Evolutionary conservation across 2,329 filamentous ascomycete species (phyloP), one percentile per base, ranked within the genome.

Genomic region (Xylariales sp.): DNA sequence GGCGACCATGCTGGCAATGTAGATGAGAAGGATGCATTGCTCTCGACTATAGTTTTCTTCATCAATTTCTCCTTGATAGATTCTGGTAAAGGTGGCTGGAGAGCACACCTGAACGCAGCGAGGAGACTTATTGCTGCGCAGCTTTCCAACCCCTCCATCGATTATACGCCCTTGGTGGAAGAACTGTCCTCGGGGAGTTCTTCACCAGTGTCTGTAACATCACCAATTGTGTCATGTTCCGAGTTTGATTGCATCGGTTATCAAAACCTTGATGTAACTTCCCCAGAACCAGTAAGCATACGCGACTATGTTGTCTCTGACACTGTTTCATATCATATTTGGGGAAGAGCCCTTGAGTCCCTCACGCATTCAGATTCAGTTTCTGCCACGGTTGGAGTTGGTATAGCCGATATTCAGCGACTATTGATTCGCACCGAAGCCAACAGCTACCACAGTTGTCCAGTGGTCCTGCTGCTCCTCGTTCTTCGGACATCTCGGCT

Each of bases 1-100:
- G 38, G 23, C 13, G 28, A 40, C 8, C 29, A 33, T 15, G 58
- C 61, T 14, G 49, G 60, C 27, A 57, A 65, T 37, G 53, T 60
- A 6, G 61, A 56, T 2, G 65, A 65, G n/a, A 66, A 61, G 31
- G 68, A 72, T 44, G 65, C 70, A 21, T 54, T 69, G 19, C 54
- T 73, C 13, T 69, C 69, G 7, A 67, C 70, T 2, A 64, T 71
- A 40, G 61, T 72, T 34, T 72, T 73, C 50, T 72, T 73, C 40
- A 60, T 74, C 52, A 70, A 71, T 42, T 70, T 74, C 42, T 60
- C 72, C 35, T 55, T 74, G n/a, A 67, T 74, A 31, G 69, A 74
- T 43, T 52, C 70, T 10, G 66, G 69, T 11, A 63, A 60, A 41
- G 59, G 59, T 16, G 61, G 60, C 40, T 73, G 70, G 70, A 63